Evolutionary conservation across 352 stramenopile species (phyloP).

Genomic region (Pythium oligandrum): DNA sequence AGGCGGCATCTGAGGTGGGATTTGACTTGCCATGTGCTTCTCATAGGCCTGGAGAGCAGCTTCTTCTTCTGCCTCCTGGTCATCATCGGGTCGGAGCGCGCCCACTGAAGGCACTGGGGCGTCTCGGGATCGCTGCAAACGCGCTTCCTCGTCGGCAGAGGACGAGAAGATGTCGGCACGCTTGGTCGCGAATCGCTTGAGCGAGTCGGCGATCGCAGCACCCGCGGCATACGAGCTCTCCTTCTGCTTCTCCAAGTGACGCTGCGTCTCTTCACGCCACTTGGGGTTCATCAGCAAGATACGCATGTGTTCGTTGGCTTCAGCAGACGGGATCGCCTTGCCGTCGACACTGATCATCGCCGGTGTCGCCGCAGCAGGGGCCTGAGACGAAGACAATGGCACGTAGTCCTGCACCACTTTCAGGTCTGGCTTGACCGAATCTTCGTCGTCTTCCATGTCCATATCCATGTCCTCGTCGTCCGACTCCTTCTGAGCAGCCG

Average conservation of each 20-base stretch:
- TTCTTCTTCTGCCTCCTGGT: constrained; percentile 39
- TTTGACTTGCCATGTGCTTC: too few species aligned
- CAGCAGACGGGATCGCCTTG: constrained; percentile 81
- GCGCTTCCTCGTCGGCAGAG: constrained; percentile 80
- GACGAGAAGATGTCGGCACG: constrained; percentile 92
- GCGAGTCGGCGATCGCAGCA: constrained; percentile 93
- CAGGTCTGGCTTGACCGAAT: constrained; percentile 49
- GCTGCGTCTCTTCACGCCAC: constrained; percentile 95
- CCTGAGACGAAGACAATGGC: constrained; percentile 40
- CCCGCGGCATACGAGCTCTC: constrained; percentile 93
- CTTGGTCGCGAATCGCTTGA: constrained; percentile 90
- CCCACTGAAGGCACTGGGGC: constrained; percentile 25
- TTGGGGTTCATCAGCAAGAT: constrained; percentile 98
- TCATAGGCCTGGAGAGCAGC: constrained; percentile 1
- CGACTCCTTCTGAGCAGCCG: constrained; percentile 34
- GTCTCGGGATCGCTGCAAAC: constrained; percentile 35
- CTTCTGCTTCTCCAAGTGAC: constrained; percentile 96
- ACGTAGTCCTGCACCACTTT: constrained; percentile 88
- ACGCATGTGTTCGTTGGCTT: constrained; percentile 98
- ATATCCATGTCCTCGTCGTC: constrained; percentile 90
- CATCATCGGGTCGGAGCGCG: constrained; percentile 16
- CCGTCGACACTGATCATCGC: constrained; percentile 76
- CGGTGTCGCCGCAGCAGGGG: constrained; percentile 17
- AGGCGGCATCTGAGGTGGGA: too few species aligned
- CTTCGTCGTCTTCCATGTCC: constrained; percentile 78